These are phyloP conservation scores for Sphaceloma murrayae DNA, from an alignment of 2,329 filamentous ascomycete species.

Conservation along the genomic window DNA sequence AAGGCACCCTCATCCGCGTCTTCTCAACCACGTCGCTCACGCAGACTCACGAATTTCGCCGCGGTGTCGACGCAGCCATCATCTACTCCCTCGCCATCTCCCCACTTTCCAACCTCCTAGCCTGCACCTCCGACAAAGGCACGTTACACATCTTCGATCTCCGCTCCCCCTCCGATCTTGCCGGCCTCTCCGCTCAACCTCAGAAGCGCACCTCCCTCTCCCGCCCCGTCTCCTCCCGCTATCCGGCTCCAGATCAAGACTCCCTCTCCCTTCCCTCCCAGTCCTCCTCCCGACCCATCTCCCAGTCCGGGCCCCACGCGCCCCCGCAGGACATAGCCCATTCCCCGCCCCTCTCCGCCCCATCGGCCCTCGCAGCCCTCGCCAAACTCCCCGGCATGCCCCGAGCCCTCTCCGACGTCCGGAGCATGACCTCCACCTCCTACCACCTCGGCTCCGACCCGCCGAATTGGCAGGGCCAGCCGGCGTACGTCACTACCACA, in stretches of 20 bases:
- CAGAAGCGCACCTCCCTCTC: slow-evolving; percentile 24
- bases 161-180: slow-evolving; percentile 44
- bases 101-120: slow-evolving; percentile 67
- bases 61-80: slow-evolving; percentile 78
- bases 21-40: slow-evolving; percentile 74
- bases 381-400: slow-evolving; percentile 78
- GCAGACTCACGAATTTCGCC: slow-evolving; percentile 71
- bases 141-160: slow-evolving; percentile 92
- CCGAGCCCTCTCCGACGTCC: slow-evolving; percentile 77
- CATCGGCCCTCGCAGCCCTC: slow-evolving; percentile 33
- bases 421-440: slow-evolving; percentile 69
- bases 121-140: slow-evolving; percentile 92
- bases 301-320: slow-evolving; percentile 24
- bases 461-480: slow-evolving; percentile 31
- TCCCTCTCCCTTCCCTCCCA: slow-evolving; percentile 16
- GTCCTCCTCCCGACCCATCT: slow-evolving; percentile 17
- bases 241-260: slow-evolving; percentile 18
- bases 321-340: slow-evolving; percentile 24
- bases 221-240: slow-evolving; percentile 22
- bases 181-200: slow-evolving; percentile 24
- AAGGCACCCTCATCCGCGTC: slow-evolving; percentile 80
- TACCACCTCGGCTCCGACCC: slow-evolving; percentile 78
- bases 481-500: slow-evolving; percentile 24
- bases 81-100: slow-evolving; percentile 86
- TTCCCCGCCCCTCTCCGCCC: slow-evolving; percentile 17